A percentile compares a stretch with the other conserved stretches of the same genome.
These are phyloP conservation scores for Starmera pachycereana DNA, from an alignment of 805 yeast genomes.

Conservation along the genomic window DNA sequence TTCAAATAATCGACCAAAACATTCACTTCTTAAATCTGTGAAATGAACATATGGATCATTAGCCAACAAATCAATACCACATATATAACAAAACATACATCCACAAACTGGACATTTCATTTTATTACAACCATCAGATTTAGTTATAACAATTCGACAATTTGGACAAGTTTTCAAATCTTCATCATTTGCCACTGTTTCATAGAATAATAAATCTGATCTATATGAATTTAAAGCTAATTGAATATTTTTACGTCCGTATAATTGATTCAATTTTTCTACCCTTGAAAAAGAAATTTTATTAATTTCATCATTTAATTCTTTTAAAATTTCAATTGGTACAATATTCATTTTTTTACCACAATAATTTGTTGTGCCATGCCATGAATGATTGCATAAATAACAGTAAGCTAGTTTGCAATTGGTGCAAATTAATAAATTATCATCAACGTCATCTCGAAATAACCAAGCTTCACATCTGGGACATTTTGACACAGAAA, in stretches of 20 bases:
- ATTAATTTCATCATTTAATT: constrained; percentile 16
- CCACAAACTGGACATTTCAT: constrained; percentile 45
- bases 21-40: constrained; percentile 27
- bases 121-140: constrained; percentile 55
- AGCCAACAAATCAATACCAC: constrained; percentile 32
- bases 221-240: constrained; percentile 33
- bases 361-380: constrained; percentile 41
- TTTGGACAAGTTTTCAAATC: constrained; percentile 41
- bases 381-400: constrained; percentile 51
- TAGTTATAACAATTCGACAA: constrained; percentile 38
- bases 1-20: constrained; percentile 42
- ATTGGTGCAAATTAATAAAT: constrained; percentile 35
- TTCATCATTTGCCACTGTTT: constrained; percentile 30
- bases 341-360: constrained; percentile 22
- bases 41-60: constrained; percentile 44
- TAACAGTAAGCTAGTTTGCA: constrained; percentile 48
- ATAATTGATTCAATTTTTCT: constrained; percentile 27
- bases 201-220: constrained; percentile 37
- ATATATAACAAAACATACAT: constrained; percentile 41
- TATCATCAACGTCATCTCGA: constrained; percentile 34
- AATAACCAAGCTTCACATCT: constrained; percentile 39
- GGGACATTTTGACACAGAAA: constrained; percentile 41
- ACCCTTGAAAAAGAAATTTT: constrained; percentile 20
- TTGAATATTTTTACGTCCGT: constrained; percentile 34
- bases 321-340: constrained; percentile 24